Percentiles rank a stretch among this genome's conserved stretches.
Evolutionary conservation across 768 basidiomycete genomes (phyloP).

Genomic region (Saitozyma sp.): DNA sequence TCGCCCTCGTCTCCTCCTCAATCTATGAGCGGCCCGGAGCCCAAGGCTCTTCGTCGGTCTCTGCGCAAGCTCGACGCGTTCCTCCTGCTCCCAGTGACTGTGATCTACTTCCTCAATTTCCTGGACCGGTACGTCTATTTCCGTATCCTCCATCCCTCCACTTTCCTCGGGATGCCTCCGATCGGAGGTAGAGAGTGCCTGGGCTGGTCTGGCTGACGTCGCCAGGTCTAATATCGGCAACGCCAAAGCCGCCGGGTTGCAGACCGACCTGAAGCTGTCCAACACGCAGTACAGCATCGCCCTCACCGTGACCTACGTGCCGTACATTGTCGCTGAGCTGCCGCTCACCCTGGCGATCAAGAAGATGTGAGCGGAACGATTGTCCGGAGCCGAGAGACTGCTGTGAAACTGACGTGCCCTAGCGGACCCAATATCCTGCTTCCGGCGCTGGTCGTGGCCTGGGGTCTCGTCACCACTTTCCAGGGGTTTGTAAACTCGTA

Average conservation of each 20-base stretch:
- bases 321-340: constrained; percentile 63
- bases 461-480: constrained; percentile 67
- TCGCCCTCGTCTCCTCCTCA: too few relatives aligned
- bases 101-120: constrained; percentile 33
- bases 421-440: constrained; percentile 64
- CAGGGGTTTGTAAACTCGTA: constrained; percentile 54
- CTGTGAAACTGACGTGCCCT: constrained; percentile 22
- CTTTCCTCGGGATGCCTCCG: too few relatives aligned
- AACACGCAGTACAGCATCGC: constrained; percentile 53
- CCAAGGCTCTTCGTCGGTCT: constrained; percentile 7
- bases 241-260: constrained; percentile 65
- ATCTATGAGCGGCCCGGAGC: too few relatives aligned
- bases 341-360: constrained; percentile 66
- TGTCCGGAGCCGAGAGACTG: background rate
- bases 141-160: too few relatives aligned
- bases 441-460: constrained; percentile 65
- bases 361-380: constrained; percentile 25
- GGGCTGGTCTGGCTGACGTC: background rate
- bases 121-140: constrained; percentile 18
- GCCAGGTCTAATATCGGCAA: constrained; percentile 58
- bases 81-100: constrained; percentile 19
- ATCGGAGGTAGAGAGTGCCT: background rate
- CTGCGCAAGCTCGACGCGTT: constrained; percentile 24
- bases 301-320: constrained; percentile 42
- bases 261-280: constrained; percentile 59